A percentile compares a stretch with the other conserved stretches of the same genome.
These are phyloP conservation scores for Tulasnella sp. DNA, from an alignment of 768 basidiomycete species.

Conservation along the genomic window DNA sequence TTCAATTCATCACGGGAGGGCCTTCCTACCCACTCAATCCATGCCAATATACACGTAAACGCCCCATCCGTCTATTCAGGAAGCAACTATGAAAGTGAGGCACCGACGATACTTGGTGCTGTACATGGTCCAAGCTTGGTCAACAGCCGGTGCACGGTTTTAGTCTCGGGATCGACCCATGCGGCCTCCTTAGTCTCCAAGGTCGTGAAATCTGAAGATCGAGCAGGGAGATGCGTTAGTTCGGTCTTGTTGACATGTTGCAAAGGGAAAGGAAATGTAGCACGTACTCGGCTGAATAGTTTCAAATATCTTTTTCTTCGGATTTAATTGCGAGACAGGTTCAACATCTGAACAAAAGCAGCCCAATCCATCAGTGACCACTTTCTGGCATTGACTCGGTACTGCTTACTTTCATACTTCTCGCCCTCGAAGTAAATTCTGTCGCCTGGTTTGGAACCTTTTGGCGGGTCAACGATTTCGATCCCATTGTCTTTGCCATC, in stretches of 20 bases:
- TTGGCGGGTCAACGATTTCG: conserved; percentile 84
- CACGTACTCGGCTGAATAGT: conserved; percentile 78
- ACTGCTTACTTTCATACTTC: conserved; percentile 64
- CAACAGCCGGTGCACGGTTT: conserved; percentile 72
- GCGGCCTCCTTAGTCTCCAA: conserved; percentile 81
- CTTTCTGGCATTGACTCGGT: not conserved
- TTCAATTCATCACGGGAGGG: no score
- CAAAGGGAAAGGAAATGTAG: conserved; percentile 10
- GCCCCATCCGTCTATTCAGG: not conserved
- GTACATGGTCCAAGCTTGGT: conserved; percentile 74
- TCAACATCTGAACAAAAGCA: conserved; percentile 26
- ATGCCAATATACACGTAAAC: not conserved
- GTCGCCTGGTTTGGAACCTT: conserved; percentile 81
- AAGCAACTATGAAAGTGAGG: conserved; percentile 64
- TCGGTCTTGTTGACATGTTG: not conserved
- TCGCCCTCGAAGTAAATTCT: conserved; percentile 90
- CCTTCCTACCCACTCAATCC: not conserved
- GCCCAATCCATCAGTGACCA: conserved; percentile 9
- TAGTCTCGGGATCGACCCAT: conserved; percentile 81
- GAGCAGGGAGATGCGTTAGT: not conserved
- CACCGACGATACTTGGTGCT: conserved; percentile 76
- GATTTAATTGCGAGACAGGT: conserved; percentile 81
- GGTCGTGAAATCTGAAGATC: conserved; percentile 69
- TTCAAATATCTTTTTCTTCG: conserved; percentile 99
- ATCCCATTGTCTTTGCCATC: conserved; percentile 85